A percentile compares a stretch with the other conserved stretches of the same genome.
Evolutionary conservation across 225 moss, liverwort and hornwort genomes (phyloP).

Genomic region (Pleurozium schreberi): DNA sequence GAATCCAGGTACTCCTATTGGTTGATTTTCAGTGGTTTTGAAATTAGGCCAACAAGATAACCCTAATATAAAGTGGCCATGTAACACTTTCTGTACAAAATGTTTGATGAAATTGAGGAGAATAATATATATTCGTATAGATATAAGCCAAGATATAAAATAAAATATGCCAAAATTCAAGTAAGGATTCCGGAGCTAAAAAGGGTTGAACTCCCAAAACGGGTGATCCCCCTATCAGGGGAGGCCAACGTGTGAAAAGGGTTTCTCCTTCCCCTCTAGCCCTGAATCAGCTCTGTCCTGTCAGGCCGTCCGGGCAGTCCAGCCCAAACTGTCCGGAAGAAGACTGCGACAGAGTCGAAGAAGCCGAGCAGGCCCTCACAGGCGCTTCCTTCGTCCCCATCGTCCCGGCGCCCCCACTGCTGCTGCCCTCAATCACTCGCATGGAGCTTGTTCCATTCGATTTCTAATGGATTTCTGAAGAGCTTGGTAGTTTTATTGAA

Average conservation of each 20-base stretch:
- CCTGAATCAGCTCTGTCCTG: not conserved
- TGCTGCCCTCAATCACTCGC: not conserved
- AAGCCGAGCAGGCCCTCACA: not conserved
- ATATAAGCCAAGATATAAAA: too few relatives aligned
- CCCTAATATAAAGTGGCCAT: not conserved
- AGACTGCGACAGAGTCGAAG: not conserved
- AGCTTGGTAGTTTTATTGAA: not conserved
- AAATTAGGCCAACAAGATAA: rapidly evolving
- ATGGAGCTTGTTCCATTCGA: not conserved
- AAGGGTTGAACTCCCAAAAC: not conserved
- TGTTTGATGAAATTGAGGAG: not conserved
- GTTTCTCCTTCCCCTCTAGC: not conserved
- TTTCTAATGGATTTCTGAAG: not conserved
- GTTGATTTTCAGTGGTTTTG: not conserved
- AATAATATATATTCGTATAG: not conserved
- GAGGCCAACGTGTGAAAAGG: not conserved
- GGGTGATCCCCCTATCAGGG: not conserved
- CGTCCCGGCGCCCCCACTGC: too few relatives aligned
- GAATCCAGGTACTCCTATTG: rapidly evolving
- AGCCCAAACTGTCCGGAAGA: not conserved
- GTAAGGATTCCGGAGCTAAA: not conserved
- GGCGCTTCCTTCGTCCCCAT: too few relatives aligned
- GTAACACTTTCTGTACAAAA: rapidly evolving
- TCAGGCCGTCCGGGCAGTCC: not conserved
- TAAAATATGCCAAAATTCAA: not conserved